phyloP scores from a whole-genome alignment of 257 asterid genomes.

The Craterostigma plantagineum region DNA sequence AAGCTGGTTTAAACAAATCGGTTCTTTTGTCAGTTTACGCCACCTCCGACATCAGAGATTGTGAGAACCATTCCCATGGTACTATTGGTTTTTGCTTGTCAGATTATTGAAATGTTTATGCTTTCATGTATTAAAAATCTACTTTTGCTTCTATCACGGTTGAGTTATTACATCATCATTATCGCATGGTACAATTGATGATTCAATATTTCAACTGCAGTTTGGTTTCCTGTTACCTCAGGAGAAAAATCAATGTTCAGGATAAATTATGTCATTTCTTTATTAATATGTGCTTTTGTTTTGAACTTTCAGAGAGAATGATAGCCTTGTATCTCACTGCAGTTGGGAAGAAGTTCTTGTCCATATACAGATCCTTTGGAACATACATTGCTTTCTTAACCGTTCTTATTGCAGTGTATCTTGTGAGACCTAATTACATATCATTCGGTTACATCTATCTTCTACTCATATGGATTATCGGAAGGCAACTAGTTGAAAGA shows the following conservation, averaged over 20 bases:
- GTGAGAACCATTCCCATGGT: slow-evolving; percentile 64
- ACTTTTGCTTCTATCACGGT: too few relatives aligned
- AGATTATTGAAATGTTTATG: too few relatives aligned
- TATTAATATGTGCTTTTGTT: too few relatives aligned
- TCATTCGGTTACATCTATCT: slow-evolving; percentile 85
- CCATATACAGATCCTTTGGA: slow-evolving; percentile 81
- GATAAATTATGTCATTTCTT: too few relatives aligned
- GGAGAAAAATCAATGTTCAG: too few relatives aligned
- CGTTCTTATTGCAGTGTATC: slow-evolving; percentile 71
- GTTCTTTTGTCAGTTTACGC: slow-evolving; percentile 94
- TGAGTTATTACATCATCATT: too few relatives aligned
- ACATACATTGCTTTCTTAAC: slow-evolving; percentile 85
- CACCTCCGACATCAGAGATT: slow-evolving; percentile 51
- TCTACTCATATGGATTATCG: slow-evolving; percentile 87
- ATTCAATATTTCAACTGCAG: too few relatives aligned
- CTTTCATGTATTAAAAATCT: too few relatives aligned
- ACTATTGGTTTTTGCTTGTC: slow-evolving; percentile 14
- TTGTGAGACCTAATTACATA: slow-evolving; percentile 71
- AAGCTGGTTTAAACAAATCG: slow-evolving; percentile 96
- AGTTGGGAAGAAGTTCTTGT: slow-evolving; percentile 66
- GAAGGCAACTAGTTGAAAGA: slow-evolving; percentile 80
- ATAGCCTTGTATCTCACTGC: slow-evolving; percentile 83
- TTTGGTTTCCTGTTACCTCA: too few relatives aligned
- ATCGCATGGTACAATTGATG: too few relatives aligned
- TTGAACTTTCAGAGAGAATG: slow-evolving; percentile 59